Evolutionary conservation across 2,329 filamentous ascomycete genomes (phyloP).

Genomic region (Exserohilum turcica): DNA sequence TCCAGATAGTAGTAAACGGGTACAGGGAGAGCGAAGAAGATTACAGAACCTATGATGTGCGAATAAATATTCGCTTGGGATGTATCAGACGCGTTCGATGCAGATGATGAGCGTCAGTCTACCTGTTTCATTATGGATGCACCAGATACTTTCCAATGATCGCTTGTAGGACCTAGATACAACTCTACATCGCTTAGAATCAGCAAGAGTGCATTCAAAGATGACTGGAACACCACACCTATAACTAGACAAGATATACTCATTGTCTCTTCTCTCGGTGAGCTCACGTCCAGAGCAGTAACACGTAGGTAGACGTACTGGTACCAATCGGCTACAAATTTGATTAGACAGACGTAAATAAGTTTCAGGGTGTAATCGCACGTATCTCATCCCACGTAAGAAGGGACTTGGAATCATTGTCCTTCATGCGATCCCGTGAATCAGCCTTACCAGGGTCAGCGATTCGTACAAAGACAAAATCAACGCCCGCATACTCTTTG

Average conservation of each 20-base stretch:
- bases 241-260: slow-evolving; percentile 1
- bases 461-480: not conserved
- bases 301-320: not conserved
- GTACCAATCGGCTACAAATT: not conserved
- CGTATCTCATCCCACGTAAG: slow-evolving; percentile 3
- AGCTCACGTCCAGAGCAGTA: not conserved
- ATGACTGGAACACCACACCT: not conserved
- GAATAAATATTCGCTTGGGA: slow-evolving; percentile 1
- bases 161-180: not conserved
- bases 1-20: not conserved
- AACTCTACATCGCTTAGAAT: not conserved
- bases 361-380: not conserved
- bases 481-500: not conserved
- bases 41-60: not conserved
- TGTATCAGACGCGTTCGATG: not conserved
- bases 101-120: not conserved
- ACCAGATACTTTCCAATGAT: not conserved
- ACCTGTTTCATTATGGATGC: slow-evolving; percentile 5
- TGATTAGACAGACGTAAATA: not conserved
- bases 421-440: not conserved
- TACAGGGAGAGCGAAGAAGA: not conserved
- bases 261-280: not conserved
- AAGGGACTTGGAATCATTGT: not conserved
- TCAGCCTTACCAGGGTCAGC: not conserved
- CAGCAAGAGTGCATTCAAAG: not conserved